Base-by-base conservation (phyloP, 2,329 filamentous ascomycete genomes). In the Helicocarpus griseus region DNA sequence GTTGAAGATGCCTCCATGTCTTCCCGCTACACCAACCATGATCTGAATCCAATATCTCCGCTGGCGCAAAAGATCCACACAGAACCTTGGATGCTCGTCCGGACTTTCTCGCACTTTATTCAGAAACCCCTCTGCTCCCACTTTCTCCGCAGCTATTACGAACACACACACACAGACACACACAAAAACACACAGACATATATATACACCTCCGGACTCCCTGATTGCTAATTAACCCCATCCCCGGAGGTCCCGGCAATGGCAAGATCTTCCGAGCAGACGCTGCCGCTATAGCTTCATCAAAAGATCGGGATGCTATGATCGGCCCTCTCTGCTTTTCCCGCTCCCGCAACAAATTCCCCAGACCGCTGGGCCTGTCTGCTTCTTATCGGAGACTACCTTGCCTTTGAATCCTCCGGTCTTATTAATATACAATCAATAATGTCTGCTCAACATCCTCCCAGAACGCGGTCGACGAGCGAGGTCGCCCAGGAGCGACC, bases 401-500 rank as follows among this genome's bases (percentile, higher is more conserved):
- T n/a, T n/a, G n/a, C n/a, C n/a, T n/a, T n/a, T n/a, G n/a, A 28
- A 3, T 6, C 41, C 41, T 31, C 26, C 41, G 17, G 2, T 29
- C 40, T 14, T 29, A 8, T 44, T 14, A 14, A 36, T 41, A 22
- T 41, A 41, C 35, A 48, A n/a, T 11, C 24, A 11, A 53, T 33
- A 38, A 57, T 54, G 49, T 44, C 52, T 46, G 64, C 58, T n/a
- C 60, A 64, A 52, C 53, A 59, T 36, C 40, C 57, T 38, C 58
- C 61, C 50, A 59, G 61, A 55, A 64, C 65, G 51, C 58, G 65
- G 52, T 62, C 65, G 13, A 60, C 59, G 38, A 69, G 65, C 50
- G 65, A 68, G 43, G 61, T 57, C 57, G 57, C 60, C 21, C 61
- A 65, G 49, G 55, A 48, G 22, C 48, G 35, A n/a, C 38, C 53